Evolutionary conservation across 2,329 filamentous ascomycete genomes (phyloP), one percentile per base, ranked within the genome.

Genomic region (Lasiodiplodia theobromae): DNA sequence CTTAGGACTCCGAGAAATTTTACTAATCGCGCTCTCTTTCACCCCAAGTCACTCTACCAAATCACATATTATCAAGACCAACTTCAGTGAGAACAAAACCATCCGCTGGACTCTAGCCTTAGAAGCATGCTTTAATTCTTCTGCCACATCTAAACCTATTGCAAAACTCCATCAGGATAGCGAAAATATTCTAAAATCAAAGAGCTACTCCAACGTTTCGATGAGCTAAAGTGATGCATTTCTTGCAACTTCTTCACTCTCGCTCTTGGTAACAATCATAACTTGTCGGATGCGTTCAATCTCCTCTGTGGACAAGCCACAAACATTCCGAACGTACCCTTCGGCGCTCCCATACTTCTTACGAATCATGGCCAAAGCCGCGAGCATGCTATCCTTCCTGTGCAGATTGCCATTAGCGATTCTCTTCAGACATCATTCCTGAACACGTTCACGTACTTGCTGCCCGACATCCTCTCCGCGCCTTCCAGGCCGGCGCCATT

Each of bases 301-400:
- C 70, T 88, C 86, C 6, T 82, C 83, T 40, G 84, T 82, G 1
- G 82, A 84, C 44, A 93, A 75, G 14, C 88, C 84, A 74, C 89
- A 89, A 38, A 86, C 78, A 16, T 86, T 80, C 67, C 82, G 80
- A 71, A 92, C 81, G 78, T 92, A 94, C 16, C 79, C 79, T 75
- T 92, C 89, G 2, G 87, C 84, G 2, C 89, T 86, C 2, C 89
- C 90, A 79, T 88, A 91, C 70, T 85, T 83, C 34, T 82, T 78
- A 58, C 86, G 82, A 57, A 93, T 80, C 81, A 88, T 85, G 62
- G 83, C 77, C 66, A 88, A 72, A 51, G 81, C 82, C 4, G 77
- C 80, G 18, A 82, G 62, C 83, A 89, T 88, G 12, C 51, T 64
- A n/a, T 64, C 60, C 73, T 84, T 87, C 74, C 76, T 74, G 52